phyloP scores from a whole-genome alignment of 441 rosid species.

The Capsella rubella region DNA sequence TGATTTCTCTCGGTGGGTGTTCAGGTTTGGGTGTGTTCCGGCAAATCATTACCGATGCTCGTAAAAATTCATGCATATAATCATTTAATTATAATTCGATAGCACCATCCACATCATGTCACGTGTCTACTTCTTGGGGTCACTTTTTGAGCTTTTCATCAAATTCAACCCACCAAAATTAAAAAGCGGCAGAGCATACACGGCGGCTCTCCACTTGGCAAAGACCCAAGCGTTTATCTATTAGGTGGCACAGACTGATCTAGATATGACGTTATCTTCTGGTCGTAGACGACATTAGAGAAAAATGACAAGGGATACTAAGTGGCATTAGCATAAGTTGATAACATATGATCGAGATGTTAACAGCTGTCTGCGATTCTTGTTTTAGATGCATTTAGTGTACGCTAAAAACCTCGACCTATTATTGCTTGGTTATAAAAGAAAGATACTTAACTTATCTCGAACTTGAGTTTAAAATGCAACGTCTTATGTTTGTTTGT shows the following conservation, averaged over 20 bases:
- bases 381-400: neutral
- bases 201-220: slow-evolving; percentile 33
- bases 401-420: neutral
- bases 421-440: neutral
- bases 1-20: slow-evolving; percentile 26
- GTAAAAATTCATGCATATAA: slow-evolving; percentile 29
- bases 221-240: slow-evolving; percentile 26
- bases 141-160: slow-evolving; percentile 24
- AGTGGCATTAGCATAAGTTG: slow-evolving; percentile 17
- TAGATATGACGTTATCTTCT: slow-evolving; percentile 10
- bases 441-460: neutral
- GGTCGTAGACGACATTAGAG: neutral
- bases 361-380: neutral
- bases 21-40: neutral
- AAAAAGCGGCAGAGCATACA: slow-evolving; percentile 20
- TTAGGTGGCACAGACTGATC: slow-evolving; percentile 34
- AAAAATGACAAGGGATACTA: neutral
- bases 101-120: slow-evolving; percentile 24
- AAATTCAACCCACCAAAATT: slow-evolving; percentile 32
- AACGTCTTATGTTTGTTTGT: neutral
- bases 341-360: slow-evolving; percentile 8
- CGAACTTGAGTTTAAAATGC: neutral
- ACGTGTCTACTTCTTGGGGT: slow-evolving; percentile 12
- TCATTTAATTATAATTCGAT: neutral
- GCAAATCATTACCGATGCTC: slow-evolving; percentile 31